Base-by-base conservation (phyloP, 176 grass and related monocot genomes). In the Metroxylon sagu region DNA sequence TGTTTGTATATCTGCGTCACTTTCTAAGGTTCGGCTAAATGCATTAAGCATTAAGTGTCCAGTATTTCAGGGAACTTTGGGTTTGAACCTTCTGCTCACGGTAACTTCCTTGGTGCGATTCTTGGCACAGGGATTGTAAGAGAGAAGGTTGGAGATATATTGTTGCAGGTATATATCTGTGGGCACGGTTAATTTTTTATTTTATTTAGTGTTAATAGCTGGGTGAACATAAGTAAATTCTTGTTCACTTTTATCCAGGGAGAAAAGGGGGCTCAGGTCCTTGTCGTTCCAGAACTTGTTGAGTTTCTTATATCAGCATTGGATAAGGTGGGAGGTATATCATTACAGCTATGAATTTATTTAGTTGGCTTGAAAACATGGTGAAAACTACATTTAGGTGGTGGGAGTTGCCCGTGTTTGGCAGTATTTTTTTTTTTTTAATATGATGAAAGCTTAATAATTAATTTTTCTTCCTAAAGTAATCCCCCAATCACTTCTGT, bases 141-240 rank as follows among this genome's bases (percentile, higher is more conserved):
- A 76, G 93, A 91, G 25, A 90, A 81, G 51, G 73, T 91, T 88
- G 93, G 93, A 77, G 93, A 97, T 85, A 91, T 97, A 65, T 66
- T 97, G 76, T 67, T 97, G 73, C 93, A 97, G 93, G 93, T 95
- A 21, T 35, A 29, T 77, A 14, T 26, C 53, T 51, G 57, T 49
- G 65, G 61, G 35, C 52, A 61, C 67, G 26, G 29, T 57, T 71
- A 18, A 19, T 58, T 60, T 64, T 66, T 12, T 54, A 19, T 50
- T 53, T 28, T 62, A 26, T 56, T 29, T 53, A 14, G 16, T 48
- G 18, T 23, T 54, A 55, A 63, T n/a, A 8, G 3, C 14, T 55
- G 12, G 18, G 8, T 10, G 12, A 73, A 49, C 49, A 70, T 57
- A 27, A 50, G 54, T 72, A 54, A 8, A 14, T 54, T 60, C 65